These are phyloP conservation scores for Cyberlindnera misumaiensis DNA, from an alignment of 805 yeast genomes.

Conservation along the genomic window DNA sequence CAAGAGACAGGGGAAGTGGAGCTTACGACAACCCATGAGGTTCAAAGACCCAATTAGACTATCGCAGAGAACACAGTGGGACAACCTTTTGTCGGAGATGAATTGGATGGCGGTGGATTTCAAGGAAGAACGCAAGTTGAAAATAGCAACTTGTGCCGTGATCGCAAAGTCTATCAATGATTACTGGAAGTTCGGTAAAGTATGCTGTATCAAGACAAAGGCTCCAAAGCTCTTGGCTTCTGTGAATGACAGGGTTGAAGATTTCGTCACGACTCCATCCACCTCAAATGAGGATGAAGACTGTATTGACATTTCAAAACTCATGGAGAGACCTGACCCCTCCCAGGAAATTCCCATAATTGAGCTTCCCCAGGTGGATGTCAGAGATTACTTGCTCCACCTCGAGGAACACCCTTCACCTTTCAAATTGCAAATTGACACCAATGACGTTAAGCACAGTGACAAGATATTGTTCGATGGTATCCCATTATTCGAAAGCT, in stretches of 20 bases:
- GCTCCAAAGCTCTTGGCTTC: conserved; percentile 27
- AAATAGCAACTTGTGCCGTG: conserved; percentile 59
- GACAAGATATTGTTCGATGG: conserved; percentile 30
- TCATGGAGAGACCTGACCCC: conserved; percentile 29
- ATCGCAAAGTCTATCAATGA: conserved; percentile 71
- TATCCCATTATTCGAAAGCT: conserved; percentile 27
- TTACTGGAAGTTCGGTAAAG: conserved; percentile 73
- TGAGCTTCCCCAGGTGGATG: conserved; percentile 24
- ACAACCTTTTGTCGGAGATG: conserved; percentile 64
- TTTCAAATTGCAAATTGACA: conserved; percentile 27
- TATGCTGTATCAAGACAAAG: conserved; percentile 52
- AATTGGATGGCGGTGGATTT: conserved; percentile 80
- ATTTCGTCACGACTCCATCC: no score
- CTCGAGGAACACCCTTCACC: conserved; percentile 15
- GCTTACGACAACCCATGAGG: conserved; percentile 74
- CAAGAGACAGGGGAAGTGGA: conserved; percentile 84
- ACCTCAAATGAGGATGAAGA: conserved; percentile 4
- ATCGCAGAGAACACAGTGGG: conserved; percentile 57
- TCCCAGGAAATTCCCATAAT: conserved; percentile 17
- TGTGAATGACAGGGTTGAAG: conserved; percentile 10
- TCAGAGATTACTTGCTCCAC: conserved; percentile 22
- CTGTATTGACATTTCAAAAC: conserved; percentile 31
- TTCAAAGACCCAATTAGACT: conserved; percentile 53
- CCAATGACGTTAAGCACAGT: conserved; percentile 25
- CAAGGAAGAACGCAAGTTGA: conserved; percentile 61